Evolutionary conservation across 192 early-diverging fungal species (phyloP), one percentile per base, ranked within the genome.

Genomic region (Dispira simplex): DNA sequence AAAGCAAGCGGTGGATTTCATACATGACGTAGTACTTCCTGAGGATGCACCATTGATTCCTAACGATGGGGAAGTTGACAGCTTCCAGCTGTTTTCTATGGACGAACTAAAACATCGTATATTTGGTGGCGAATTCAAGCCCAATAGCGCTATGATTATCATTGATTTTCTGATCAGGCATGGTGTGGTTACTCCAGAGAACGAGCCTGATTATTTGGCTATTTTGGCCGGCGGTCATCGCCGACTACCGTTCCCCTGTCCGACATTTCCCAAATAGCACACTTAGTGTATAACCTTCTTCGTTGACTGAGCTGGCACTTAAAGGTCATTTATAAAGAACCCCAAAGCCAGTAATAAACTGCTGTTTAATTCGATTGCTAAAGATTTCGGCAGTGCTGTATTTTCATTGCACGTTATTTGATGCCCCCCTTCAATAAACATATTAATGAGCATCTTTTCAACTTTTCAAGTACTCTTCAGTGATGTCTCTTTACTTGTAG

Each of bases 91-190:
- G 53, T 79, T 84, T 86, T 63, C 71, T 12, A 68, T 93, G 46
- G 77, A 82, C 20, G 71, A 90, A 66, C 78, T 90, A 56, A n/a
- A 64, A 39, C 46, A 8, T 66, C 47, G 66, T 9, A 54, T 86
- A 46, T 67, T 77, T 8, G 59, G 44, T 16, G 77, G 71, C 49
- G 77, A 75, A 67, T 96, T 95, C 75, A 93, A 89, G 71, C 89
- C 89, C 1, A 92, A 95, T 71, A 86, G 90, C 55, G 91, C 83
- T 0, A 63, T 92, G 44, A 83, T 81, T 44, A 72, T 81, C 18
- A 65, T 98, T 6, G 92, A 98, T 65, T 98, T 93, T 70, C 66
- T 98, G 72, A 79, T 96, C 46, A 77, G 93, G 0, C 83, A 83
- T 46, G 89, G 81, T 2, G 65, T 77, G 26, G 47, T 98, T 44